A percentile compares a stretch with the other conserved stretches of the same genome.
Evolutionary conservation across 2,329 filamentous ascomycete genomes (phyloP).

Genomic region (Thelonectria rubi): DNA sequence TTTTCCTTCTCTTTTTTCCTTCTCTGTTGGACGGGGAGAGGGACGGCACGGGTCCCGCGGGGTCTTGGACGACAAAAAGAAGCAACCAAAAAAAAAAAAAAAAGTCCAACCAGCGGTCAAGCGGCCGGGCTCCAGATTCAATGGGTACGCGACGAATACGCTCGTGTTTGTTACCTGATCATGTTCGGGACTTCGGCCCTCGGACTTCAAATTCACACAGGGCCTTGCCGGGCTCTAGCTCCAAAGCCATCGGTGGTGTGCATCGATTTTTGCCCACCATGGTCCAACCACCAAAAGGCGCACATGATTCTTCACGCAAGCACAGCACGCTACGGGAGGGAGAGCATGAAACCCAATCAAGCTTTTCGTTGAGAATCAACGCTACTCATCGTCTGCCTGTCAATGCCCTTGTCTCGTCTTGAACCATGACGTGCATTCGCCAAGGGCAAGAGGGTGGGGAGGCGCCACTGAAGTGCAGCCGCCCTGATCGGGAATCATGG

Average conservation of each 20-base stretch:
- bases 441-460: constrained; percentile 25
- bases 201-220: too few species aligned
- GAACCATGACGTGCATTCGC: constrained; percentile 44
- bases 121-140: constrained; percentile 18
- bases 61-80: constrained; percentile 26
- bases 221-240: too few species aligned
- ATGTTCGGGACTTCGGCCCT: not conserved
- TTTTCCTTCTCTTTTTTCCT: too few species aligned
- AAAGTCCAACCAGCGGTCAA: constrained; percentile 40
- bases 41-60: constrained; percentile 23
- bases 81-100: constrained; percentile 2
- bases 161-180: not conserved
- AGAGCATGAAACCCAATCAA: constrained; percentile 32
- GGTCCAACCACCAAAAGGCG: constrained; percentile 11
- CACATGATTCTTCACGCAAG: constrained; percentile 10
- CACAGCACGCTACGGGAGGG: constrained; percentile 25
- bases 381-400: constrained; percentile 35
- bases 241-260: too few species aligned
- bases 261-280: too few species aligned
- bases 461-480: constrained; percentile 34
- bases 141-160: constrained; percentile 20
- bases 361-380: constrained; percentile 28
- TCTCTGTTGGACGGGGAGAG: constrained; percentile 24
- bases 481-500: constrained; percentile 35
- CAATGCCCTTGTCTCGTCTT: constrained; percentile 40